Conservation (phyloP, 2,329 filamentous ascomycete species). For the Fusarium decemcellulare region DNA sequence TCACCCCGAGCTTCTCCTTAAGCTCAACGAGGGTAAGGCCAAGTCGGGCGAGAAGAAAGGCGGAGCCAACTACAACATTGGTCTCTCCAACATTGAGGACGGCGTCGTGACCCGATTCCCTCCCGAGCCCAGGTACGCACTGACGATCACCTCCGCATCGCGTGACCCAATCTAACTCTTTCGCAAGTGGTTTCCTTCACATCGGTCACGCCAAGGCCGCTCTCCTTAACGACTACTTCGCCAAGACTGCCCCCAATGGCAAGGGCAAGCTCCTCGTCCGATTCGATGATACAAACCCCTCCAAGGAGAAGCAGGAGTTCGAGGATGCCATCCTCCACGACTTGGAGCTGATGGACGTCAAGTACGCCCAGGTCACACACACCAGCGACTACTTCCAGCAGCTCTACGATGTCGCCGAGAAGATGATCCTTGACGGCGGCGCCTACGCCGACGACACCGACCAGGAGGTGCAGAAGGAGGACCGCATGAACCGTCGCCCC, state of each 20-base stretch:
- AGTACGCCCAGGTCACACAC: conserved; percentile 87
- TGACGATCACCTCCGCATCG: not conserved
- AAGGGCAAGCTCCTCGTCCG: conserved; percentile 91
- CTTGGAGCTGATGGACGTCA: conserved; percentile 90
- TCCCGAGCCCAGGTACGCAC: conserved; percentile 86
- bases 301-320: conserved; percentile 97
- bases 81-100: conserved; percentile 85
- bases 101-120: conserved; percentile 94
- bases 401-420: conserved; percentile 87
- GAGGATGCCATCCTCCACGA: conserved; percentile 96
- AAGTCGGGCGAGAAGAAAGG: conserved; percentile 80
- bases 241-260: conserved; percentile 92
- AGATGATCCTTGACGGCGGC: conserved; percentile 87
- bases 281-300: conserved; percentile 97
- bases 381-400: conserved; percentile 97
- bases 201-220: conserved; percentile 97
- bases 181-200: conserved; percentile 82
- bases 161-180: conserved; percentile 37
- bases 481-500: conserved; percentile 87
- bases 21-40: conserved; percentile 58
- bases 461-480: conserved; percentile 87
- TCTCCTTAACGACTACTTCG: conserved; percentile 96
- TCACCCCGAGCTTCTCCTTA: conserved; percentile 77
- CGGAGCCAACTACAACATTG: conserved; percentile 91
- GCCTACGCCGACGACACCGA: conserved; percentile 97